Evolutionary conservation across 1,139 yeast species (phyloP), one percentile per base, ranked within the genome.

Genomic region (Hyphopichia fennica): DNA sequence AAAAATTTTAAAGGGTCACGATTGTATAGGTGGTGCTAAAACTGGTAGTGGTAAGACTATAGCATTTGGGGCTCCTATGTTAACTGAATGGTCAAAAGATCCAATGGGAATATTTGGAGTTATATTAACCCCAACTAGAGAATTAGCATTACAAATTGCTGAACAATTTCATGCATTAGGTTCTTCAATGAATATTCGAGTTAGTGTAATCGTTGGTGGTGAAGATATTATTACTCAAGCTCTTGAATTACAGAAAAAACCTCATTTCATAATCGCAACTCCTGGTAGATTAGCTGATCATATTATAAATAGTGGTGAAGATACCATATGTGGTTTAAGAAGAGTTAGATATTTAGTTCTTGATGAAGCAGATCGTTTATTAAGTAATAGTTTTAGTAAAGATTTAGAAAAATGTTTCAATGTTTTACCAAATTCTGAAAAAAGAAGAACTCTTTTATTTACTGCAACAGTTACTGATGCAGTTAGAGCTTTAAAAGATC

Each of bases 11-110:
- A 73, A 72, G 30, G 97, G 95, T 9, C 79, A 83, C 52, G 96
- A 91, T 62, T 91, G 97, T 62, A 93, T 93, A 39, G 99, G 99
- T 40, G 99, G 99, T 31, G 99, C 99, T 35, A 87, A 87, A 63
- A 93, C 99, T 0, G 99, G 99, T 67, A 85, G 95, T 27, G 99
- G 99, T 77, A 93, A 93, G 60, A 93, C 99, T 2, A 84, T 95
- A 28, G 96, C 99, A 0, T 93, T 93, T 75, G 98, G 95, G 1
- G 95, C 91, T 19, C 99, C 99, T 1, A 93, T 93, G 90, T 70
- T 93, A 43, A 82, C 95, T 1, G 77, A 84, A 56, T 93, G 99
- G 97, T 87, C 97, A 0, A 86, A 83, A 52, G 99, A 95, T 57
- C 99, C 99, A 0, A 79, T 77, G 62, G 99, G 98, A 2, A 85